These are phyloP conservation scores for Camelina sativa DNA, from an alignment of 345 rosid species.

Conservation along the genomic window DNA sequence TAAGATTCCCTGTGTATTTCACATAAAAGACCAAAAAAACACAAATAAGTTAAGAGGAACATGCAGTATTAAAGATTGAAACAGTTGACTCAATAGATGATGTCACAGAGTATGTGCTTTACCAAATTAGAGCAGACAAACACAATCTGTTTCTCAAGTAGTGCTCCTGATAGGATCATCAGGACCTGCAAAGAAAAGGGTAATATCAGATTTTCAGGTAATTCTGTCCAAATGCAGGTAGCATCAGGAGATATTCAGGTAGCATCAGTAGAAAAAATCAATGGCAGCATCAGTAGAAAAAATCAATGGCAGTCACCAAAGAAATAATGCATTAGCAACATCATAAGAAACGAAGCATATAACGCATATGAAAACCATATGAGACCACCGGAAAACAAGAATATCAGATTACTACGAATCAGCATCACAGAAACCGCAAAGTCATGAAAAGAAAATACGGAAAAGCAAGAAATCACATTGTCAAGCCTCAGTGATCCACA, in stretches of 20 bases:
- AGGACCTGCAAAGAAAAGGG: conserved; percentile 60
- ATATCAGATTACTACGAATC: conserved; percentile 2
- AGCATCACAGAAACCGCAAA: conserved; percentile 11
- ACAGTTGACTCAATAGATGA: not conserved
- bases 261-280: not conserved
- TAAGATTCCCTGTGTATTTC: conserved; percentile 69
- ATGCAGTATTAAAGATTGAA: not conserved
- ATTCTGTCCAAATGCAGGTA: conserved; percentile 1
- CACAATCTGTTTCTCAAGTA: conserved; percentile 88
- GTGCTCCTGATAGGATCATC: conserved; percentile 78
- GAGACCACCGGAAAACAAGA: not conserved
- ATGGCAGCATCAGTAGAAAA: not conserved
- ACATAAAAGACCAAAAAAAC: conserved; percentile 9
- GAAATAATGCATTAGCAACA: conserved; percentile 1
- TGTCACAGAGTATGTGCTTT: conserved; percentile 15
- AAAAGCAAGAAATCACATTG: conserved; percentile 54
- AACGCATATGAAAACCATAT: not conserved
- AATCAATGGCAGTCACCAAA: not conserved
- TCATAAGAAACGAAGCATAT: conserved; percentile 2
- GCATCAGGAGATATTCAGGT: too few relatives aligned
- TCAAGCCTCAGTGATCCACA: conserved; percentile 95
- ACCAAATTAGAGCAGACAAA: conserved; percentile 98
- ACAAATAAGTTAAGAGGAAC: not conserved
- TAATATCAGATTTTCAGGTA: conserved; percentile 7
- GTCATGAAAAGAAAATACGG: not conserved